Percentiles rank a stretch among this genome's conserved stretches.
Evolutionary conservation across 2,329 filamentous ascomycete species (phyloP).

Genomic region (Penicillium polonicum): DNA sequence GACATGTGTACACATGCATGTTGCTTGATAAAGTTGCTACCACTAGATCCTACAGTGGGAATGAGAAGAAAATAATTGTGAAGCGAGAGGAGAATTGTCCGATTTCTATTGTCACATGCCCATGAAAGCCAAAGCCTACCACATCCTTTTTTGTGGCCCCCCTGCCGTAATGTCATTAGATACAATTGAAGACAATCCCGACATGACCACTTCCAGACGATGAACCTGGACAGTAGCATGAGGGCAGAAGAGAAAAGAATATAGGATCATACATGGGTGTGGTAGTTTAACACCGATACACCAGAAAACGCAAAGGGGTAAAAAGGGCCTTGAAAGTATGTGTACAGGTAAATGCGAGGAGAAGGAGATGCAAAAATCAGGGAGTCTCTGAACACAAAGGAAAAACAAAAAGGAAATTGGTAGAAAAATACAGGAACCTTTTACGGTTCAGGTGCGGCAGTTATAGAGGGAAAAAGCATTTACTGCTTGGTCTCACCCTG

Average conservation of each 20-base stretch:
- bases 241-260: conserved; percentile 25
- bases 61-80: conserved; percentile 5
- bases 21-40: conserved; percentile 10
- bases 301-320: conserved; percentile 33
- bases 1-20: not conserved
- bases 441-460: conserved; percentile 25
- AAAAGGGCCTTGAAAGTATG: conserved; percentile 33
- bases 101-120: conserved; percentile 42
- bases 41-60: not conserved
- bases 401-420: conserved; percentile 26
- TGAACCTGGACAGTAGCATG: conserved; percentile 24
- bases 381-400: conserved; percentile 26
- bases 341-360: conserved; percentile 40
- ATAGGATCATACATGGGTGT: conserved; percentile 25
- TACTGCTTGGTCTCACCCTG: conserved; percentile 66
- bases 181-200: conserved; percentile 39
- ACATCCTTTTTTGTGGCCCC: conserved; percentile 36
- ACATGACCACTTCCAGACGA: conserved; percentile 22
- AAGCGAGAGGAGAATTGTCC: conserved; percentile 44
- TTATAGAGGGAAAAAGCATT: conserved; percentile 35
- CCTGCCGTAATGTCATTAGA: conserved; percentile 43
- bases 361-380: conserved; percentile 24
- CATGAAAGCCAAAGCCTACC: conserved; percentile 31
- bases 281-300: conserved; percentile 38
- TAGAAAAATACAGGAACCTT: conserved; percentile 29